Percentiles rank a stretch among this genome's conserved stretches.
These are phyloP conservation scores for Blastomyces emzantsi DNA, from an alignment of 2,329 filamentous ascomycete species.

Conservation along the genomic window DNA sequence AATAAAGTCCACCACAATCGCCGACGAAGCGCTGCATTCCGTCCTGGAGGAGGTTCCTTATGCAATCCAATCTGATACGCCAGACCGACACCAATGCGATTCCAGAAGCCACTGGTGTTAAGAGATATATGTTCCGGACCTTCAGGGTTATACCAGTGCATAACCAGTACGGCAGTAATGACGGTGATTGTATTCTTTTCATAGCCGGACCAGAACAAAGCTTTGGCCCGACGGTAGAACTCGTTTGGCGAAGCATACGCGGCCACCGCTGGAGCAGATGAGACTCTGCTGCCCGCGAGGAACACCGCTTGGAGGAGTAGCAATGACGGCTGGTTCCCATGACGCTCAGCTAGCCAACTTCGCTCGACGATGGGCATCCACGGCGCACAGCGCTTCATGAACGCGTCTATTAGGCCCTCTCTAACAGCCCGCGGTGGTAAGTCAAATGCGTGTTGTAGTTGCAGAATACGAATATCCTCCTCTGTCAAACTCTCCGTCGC, in stretches of 20 bases:
- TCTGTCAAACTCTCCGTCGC: constrained; percentile 21
- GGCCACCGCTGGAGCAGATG: constrained; percentile 25
- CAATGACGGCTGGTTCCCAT: constrained; percentile 22
- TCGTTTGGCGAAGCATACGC: constrained; percentile 24
- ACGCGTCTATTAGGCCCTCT: constrained; percentile 25
- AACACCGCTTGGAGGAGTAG: constrained; percentile 34
- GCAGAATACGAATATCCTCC: constrained; percentile 23
- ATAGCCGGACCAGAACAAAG: constrained; percentile 27
- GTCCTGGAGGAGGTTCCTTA: constrained; percentile 30
- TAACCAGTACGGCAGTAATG: constrained; percentile 25
- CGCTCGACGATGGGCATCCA: constrained; percentile 29
- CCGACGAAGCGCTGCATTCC: constrained; percentile 30
- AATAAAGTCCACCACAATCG: constrained; percentile 39
- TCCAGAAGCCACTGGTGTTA: constrained; percentile 40
- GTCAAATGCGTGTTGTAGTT: constrained; percentile 22
- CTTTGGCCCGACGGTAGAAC: constrained; percentile 28
- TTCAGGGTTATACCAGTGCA: constrained; percentile 30
- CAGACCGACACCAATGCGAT: constrained; percentile 35
- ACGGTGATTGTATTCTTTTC: constrained; percentile 27
- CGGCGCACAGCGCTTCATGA: constrained; percentile 26
- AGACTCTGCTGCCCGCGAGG: constrained; percentile 36
- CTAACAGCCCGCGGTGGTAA: constrained; percentile 23
- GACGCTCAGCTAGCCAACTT: constrained; percentile 24
- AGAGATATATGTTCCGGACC: constrained; percentile 32
- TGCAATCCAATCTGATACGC: constrained; percentile 40